phyloP scores from a whole-genome alignment of 78 protist genomes.

The Dictyostelium firmibasis region DNA sequence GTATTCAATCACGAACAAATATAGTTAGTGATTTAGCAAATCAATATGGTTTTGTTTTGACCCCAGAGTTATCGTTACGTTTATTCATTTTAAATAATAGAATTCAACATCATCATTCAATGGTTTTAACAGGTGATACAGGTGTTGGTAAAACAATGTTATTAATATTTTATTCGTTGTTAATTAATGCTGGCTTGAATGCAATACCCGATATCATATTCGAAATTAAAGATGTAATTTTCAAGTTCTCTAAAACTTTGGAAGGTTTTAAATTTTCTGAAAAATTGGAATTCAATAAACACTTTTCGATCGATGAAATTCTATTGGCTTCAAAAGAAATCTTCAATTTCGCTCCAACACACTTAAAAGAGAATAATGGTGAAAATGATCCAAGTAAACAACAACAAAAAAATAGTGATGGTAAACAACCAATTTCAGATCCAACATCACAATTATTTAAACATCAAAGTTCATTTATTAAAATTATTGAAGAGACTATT shows the following conservation, averaged over 20 bases:
- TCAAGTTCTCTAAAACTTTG: neutral
- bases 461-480: neutral
- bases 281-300: neutral
- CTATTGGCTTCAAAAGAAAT: neutral
- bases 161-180: conserved; percentile 35
- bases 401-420: neutral
- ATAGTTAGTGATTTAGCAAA: conserved; percentile 2
- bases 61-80: conserved; percentile 62
- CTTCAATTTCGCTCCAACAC: neutral
- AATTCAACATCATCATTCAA: conserved; percentile 28
- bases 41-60: conserved; percentile 52
- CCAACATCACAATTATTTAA: neutral
- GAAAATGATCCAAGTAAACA: neutral
- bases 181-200: conserved; percentile 46
- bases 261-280: neutral
- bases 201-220: conserved; percentile 32
- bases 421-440: neutral
- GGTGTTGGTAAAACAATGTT: conserved; percentile 84
- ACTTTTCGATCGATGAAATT: neutral
- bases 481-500: neutral
- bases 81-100: conserved; percentile 43
- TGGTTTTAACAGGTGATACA: conserved; percentile 77
- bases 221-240: neutral
- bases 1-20: conserved; percentile 14
- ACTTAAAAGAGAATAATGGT: neutral